Evolutionary conservation across 2,329 filamentous ascomycete species (phyloP), one percentile per base, ranked within the genome.

Genomic region (Penicillium sp.): DNA sequence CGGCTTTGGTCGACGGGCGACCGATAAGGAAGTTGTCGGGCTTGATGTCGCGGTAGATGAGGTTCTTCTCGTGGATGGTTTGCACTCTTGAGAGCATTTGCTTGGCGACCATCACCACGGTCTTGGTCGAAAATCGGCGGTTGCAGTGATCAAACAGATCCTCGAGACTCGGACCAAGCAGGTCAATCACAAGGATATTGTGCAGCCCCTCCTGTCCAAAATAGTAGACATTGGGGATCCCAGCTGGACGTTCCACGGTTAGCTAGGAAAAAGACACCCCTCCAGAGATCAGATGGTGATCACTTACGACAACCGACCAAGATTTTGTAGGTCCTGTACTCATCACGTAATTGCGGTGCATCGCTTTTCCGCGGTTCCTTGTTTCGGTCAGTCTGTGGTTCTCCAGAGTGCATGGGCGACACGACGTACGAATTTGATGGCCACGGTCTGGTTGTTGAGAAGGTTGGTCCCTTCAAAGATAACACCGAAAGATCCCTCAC

Each of bases 311-410:
- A 98, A 64, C 92, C 92, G 52, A 96, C 92, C 54, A 98, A 80
- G 57, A 98, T 96, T 76, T 98, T 98, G 75, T 98, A 98, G 44
- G 92, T 98, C 60, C 92, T 81, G 68, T 98, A 98, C 67, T 98
- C 92, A 76, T 98, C 92, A 67, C 92, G 84, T 52, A 98, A 72
- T 67, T 98, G 92, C 41, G 92, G 92, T 63, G 92, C 92, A 72
- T 98, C 92, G 68, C 90, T 96, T 74, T 98, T 98, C 56, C 92
- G 80, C 43, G 92, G 92, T 83, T 98, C 92, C 87, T 93, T 54
- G n/a, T 39, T 30, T 16, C 16, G 18, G 45, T 65, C 47, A 60
- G 54, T 42, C 43, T 14, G 9, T 15, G 35, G n/a, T n/a, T n/a
- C n/a, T n/a, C n/a, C n/a, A n/a, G n/a, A n/a, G n/a, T n/a, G n/a